Evolutionary conservation across 2,329 filamentous ascomycete species (phyloP), one percentile per base, ranked within the genome.

Genomic region (Apiospora saccharicola): DNA sequence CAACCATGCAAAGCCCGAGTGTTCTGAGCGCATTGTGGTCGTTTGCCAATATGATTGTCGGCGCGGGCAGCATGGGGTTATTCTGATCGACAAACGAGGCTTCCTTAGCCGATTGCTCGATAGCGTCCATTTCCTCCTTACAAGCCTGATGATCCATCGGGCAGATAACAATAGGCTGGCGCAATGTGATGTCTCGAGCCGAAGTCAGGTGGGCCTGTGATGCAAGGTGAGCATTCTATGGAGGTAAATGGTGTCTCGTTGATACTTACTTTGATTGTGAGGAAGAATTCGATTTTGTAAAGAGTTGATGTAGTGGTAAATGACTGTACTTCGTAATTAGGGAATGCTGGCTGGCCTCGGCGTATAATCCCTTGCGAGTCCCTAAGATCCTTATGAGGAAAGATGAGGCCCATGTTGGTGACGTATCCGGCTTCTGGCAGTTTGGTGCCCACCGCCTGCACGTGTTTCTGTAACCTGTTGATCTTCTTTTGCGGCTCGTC

Each of bases 91-190:
- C 92, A 74, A 93, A 91, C 22, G 94, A 93, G 1, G 96, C 96
- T 77, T 98, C 96, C 82, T 95, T 96, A 61, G 96, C 96, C 0
- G 96, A 94, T 83, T 98, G 94, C 80, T 98, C 95, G 75, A 99
- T 98, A 49, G 95, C 95, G 78, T 98, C 95, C 94, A 99, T 98
- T 84, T 98, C 96, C 80, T 98, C 95, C 82, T 97, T 98, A 84
- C 96, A 99, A 22, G 93, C 94, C 76, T 97, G 94, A 79, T 98
- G 94, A 79, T 99, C 96, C 74, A 98, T 90, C 0, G 96, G 96
- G 79, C 96, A 98, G 70, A 98, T 96, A 46, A 98, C 94, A 72
- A 99, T 98, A 6, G 94, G 95, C 82, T 98, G 94, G 70, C 96
- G 91, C 61, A 98, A 88, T 43, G 91, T 87, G 71, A 99, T 97